phyloP scores from a whole-genome alignment of 768 basidiomycete species.

The Melanogaster broomeanus region DNA sequence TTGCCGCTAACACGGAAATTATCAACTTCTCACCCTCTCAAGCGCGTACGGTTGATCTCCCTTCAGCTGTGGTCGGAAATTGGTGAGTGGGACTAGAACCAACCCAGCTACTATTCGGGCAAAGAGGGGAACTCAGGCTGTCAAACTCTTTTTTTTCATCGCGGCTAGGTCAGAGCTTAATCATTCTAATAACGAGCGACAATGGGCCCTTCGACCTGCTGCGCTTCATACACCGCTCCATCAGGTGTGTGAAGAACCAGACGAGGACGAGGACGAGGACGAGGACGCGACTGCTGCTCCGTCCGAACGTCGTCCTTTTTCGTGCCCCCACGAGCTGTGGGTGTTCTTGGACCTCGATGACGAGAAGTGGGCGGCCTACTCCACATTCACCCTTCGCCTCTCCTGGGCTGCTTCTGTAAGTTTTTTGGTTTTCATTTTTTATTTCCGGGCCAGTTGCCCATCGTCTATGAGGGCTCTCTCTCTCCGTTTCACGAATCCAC shows the following conservation, averaged over 20 bases:
- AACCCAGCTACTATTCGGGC: constrained; percentile 19
- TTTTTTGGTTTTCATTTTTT: too few relatives aligned
- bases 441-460: too few relatives aligned
- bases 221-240: constrained; percentile 38
- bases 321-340: constrained; percentile 50
- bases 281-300: too few relatives aligned
- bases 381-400: constrained; percentile 50
- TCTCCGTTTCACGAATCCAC: too few relatives aligned
- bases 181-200: constrained; percentile 33
- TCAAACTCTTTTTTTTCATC: constrained; percentile 1
- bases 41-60: constrained; percentile 15
- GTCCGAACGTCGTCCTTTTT: constrained; percentile 6
- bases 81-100: constrained; percentile 21
- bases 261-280: too few relatives aligned
- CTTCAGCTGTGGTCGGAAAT: constrained; percentile 27
- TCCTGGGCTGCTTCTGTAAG: constrained; percentile 61
- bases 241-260: constrained; percentile 36
- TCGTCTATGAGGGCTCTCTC: too few relatives aligned
- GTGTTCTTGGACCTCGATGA: constrained; percentile 46
- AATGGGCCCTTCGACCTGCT: constrained; percentile 44
- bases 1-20: constrained; percentile 64
- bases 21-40: constrained; percentile 50
- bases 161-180: constrained; percentile 42
- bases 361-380: constrained; percentile 40
- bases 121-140: constrained; percentile 1